Evolutionary conservation across 2,329 filamentous ascomycete species (phyloP), one percentile per base, ranked within the genome.

Genomic region (Thermoascus crustaceus): DNA sequence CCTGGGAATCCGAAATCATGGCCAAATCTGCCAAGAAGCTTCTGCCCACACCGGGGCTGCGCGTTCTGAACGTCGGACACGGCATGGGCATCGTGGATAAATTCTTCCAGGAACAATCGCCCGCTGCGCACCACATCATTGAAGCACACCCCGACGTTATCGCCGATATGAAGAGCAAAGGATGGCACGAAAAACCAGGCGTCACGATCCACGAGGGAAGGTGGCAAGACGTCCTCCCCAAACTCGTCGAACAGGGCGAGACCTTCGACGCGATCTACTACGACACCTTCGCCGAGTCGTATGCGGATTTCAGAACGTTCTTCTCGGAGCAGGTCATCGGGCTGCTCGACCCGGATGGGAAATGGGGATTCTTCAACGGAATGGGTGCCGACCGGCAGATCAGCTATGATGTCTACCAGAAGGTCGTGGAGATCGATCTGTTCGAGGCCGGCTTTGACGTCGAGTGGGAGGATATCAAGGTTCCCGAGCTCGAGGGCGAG

Each of bases 211-310:
- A 85, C 54, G 67, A 73, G 23, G 84, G 86, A 2, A 72, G 71
- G 46, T 94, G 87, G 87, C 87, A 94, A 60, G 83, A 91, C 40
- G 64, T 91, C 0, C 67, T 88, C 10, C 82, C 80, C 0, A 66
- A 67, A 33, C 67, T 94, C 5, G 64, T 89, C 1, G 74, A 76
- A 40, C 64, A 76, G 25, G 82, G 82, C 7, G 73, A 82, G 50
- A 66, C 78, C 8, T 88, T 89, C 53, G 85, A 94, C 54, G 85
- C 82, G 18, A 85, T 98, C 47, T 98, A 96, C 67, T 96, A 95
- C 54, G 91, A 98, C 56, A 98, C 91, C 0, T 96, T 96, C 59
- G 91, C 87, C 5, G 91, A 98, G 64, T 85, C 91, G 44, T 98
- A 96, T 61, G 69, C 71, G 2, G 84, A 89, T 57, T 76, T 96